Percentiles rank a stretch among this genome's conserved stretches.
These are phyloP conservation scores for Yamadazyma blattariae DNA, from an alignment of 1,139 yeast species.

Conservation along the genomic window DNA sequence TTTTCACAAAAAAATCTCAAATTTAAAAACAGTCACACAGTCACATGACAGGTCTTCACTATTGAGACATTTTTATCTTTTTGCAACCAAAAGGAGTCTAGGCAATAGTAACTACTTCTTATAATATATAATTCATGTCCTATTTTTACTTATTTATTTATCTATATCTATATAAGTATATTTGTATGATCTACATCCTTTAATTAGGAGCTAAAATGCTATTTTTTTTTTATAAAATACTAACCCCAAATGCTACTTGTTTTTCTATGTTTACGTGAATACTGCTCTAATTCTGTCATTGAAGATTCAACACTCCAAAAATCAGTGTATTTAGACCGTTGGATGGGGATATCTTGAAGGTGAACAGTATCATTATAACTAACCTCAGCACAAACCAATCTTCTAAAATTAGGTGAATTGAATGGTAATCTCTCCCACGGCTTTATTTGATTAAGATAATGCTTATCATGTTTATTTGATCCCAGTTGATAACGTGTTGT, in stretches of 20 bases:
- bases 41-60: conserved; percentile 21
- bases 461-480: background rate
- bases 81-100: no score
- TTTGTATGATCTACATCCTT: no score
- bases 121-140: no score
- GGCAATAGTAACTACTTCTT: no score
- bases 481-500: conserved; percentile 1
- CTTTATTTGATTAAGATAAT: conserved; percentile 7
- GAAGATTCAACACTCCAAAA: conserved; percentile 32
- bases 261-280: conserved; percentile 19
- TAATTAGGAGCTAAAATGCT: no score
- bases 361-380: conserved; percentile 4
- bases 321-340: no score
- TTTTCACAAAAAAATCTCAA: conserved; percentile 2
- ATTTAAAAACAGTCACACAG: conserved; percentile 22
- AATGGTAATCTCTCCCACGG: conserved; percentile 21
- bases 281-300: conserved; percentile 31
- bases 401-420: conserved; percentile 24
- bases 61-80: no score
- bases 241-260: conserved; percentile 16
- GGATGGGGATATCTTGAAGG: background rate
- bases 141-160: no score
- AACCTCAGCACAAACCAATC: conserved; percentile 11
- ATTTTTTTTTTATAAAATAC: no score
- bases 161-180: no score